These are phyloP conservation scores for Dichomitus squalens DNA, from an alignment of 1,284 basidiomycete species.

Conservation along the genomic window DNA sequence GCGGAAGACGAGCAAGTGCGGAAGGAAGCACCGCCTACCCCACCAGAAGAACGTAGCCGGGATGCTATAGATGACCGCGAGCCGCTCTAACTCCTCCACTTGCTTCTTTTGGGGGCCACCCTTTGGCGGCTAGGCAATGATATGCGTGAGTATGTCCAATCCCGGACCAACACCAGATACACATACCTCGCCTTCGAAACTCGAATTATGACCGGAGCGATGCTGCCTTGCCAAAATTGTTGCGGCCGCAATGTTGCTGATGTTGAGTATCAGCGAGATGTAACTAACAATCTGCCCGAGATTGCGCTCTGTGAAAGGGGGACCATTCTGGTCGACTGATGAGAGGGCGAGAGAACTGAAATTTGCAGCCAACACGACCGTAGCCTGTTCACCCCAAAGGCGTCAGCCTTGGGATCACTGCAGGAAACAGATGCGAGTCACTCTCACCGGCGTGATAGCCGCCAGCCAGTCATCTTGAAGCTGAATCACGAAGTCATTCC, in stretches of 20 bases:
- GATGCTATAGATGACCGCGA: background rate
- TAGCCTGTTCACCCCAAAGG: constrained; percentile 30
- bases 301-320: background rate
- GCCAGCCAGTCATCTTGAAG: too few relatives aligned
- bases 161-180: too few relatives aligned
- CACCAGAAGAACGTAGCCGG: background rate
- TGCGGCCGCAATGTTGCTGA: constrained; percentile 21
- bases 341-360: constrained; percentile 36
- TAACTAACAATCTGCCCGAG: constrained; percentile 28
- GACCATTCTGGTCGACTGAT: constrained; percentile 27
- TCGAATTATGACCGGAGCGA: background rate
- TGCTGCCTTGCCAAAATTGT: constrained; percentile 6
- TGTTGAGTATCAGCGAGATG: constrained; percentile 22
- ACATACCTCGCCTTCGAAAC: background rate
- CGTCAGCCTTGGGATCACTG: too few relatives aligned
- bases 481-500: too few relatives aligned
- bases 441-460: too few relatives aligned
- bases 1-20: too few relatives aligned
- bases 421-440: too few relatives aligned
- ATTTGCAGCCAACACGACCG: constrained; percentile 38
- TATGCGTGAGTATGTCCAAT: too few relatives aligned
- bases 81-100: background rate
- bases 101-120: background rate
- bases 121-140: too few relatives aligned
- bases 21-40: too few relatives aligned